Evolutionary conservation across 139 green algal species (phyloP), one percentile per base, ranked within the genome.

Genomic region (Astrephomene gubernaculifera): DNA sequence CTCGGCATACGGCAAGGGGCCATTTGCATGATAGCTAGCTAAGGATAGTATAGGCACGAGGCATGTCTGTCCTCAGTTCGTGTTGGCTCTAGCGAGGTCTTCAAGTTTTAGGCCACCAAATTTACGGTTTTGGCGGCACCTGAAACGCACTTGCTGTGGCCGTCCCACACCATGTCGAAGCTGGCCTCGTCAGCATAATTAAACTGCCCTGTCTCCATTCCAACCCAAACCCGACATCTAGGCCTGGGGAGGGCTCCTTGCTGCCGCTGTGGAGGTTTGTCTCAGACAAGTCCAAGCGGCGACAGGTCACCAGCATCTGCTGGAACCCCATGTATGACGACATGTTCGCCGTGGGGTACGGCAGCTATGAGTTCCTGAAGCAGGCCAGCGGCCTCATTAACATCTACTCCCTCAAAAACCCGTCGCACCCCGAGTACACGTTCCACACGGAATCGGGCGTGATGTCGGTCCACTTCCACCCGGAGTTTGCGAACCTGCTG

Each of bases 251-350:
- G 87, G 97, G 96, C 35, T 97, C 94, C 12, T 87, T 99, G 90
- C 91, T 99, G 85, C 97, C 97, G 27, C 92, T 99, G 71, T 99
- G 96, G 96, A 91, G 90, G 82, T 98, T 99, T 87, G 89, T 81
- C 1, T 70, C 19, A 12, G 88, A 92, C 14, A 89, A 89, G 69
- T 73, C 85, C 9, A 89, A 84, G 69, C 60, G 88, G 75, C 88
- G 88, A 35, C 87, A 94, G 45, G 92, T 98, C 31, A 98, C 95
- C 0, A 82, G 93, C 9, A 89, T 99, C 41, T 93, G 87, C 87
- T 98, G 95, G 95, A 94, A 94, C 79, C 94, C 95, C 4, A 61
- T 88, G 65, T 95, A 97, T 88, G 64, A 75, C 35, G 95, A 98
- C 87, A 87, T 97, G 45, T 97, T 98, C 89, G 96, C 93, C 31